Conservation (phyloP, 176 grass and related monocot genomes). For the Pontederia crassipes region DNA sequence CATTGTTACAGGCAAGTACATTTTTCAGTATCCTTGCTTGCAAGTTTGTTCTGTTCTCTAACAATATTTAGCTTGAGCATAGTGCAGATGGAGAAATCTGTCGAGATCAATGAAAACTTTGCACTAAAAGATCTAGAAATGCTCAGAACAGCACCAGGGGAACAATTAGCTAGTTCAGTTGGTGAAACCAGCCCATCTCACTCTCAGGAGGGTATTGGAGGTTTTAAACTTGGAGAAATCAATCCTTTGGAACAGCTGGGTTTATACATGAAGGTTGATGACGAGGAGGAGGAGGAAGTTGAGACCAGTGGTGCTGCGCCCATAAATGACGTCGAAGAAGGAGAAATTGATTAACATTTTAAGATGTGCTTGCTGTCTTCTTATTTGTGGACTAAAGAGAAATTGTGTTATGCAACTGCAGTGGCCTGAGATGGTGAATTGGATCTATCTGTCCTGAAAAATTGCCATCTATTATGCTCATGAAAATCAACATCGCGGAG, state of each 20-base stretch:
- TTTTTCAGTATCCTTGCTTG: background rate
- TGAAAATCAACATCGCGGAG: too few relatives aligned
- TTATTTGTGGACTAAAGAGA: background rate
- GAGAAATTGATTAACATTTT: constrained; percentile 41
- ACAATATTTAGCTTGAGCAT: background rate
- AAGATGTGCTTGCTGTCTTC: background rate
- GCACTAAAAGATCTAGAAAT: constrained; percentile 80
- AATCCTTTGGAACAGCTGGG: constrained; percentile 84
- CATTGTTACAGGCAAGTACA: constrained; percentile 61
- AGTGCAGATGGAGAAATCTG: constrained; percentile 79
- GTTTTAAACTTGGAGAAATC: constrained; percentile 40
- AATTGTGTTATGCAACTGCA: too few relatives aligned
- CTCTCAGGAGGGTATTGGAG: constrained; percentile 54
- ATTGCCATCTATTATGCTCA: too few relatives aligned
- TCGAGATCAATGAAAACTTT: constrained; percentile 62
- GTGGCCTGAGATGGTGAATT: too few relatives aligned
- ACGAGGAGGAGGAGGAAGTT: constrained; percentile 78
- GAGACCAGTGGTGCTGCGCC: constrained; percentile 22
- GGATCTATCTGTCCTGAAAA: too few relatives aligned
- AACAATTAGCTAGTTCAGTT: constrained; percentile 57
- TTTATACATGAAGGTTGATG: constrained; percentile 78
- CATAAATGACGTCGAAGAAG: constrained; percentile 47
- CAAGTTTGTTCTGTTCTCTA: background rate
- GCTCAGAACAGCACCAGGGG: constrained; percentile 48
- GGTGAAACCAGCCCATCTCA: constrained; percentile 62